These are phyloP conservation scores for Acanthamoeba polyphaga DNA, from an alignment of 208 protist genomes.

Conservation along the genomic window DNA sequence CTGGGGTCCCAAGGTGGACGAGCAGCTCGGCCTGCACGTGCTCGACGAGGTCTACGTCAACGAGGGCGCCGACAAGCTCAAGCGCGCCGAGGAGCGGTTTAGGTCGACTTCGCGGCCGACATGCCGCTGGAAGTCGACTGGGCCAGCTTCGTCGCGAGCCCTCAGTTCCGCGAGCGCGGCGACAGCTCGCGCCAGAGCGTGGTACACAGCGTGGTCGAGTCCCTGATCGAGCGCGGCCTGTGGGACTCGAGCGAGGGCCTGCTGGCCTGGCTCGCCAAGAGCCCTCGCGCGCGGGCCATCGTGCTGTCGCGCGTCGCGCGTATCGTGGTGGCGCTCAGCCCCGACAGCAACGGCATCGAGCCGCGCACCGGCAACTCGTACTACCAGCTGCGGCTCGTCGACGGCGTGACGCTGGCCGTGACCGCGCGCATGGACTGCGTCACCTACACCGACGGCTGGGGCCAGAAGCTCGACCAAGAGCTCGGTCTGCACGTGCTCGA, in stretches of 20 bases:
- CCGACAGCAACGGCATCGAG: neutral
- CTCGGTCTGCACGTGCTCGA: slow-evolving; percentile 46
- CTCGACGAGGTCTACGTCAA: slow-evolving; percentile 18
- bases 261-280: neutral
- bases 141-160: neutral
- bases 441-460: slow-evolving; percentile 8
- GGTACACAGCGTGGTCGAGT: neutral
- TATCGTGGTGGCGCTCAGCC: slow-evolving; percentile 22
- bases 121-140: neutral
- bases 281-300: neutral
- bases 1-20: slow-evolving; percentile 30
- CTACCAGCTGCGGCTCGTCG: neutral
- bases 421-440: slow-evolving; percentile 27
- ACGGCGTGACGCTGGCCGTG: neutral
- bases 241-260: neutral
- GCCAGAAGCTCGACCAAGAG: slow-evolving; percentile 26
- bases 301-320: neutral
- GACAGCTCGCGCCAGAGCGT: slow-evolving; percentile 6
- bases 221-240: neutral
- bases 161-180: neutral
- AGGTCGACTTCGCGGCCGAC: neutral
- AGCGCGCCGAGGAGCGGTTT: neutral
- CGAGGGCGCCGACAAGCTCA: neutral
- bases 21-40: slow-evolving; percentile 11
- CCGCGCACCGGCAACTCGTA: neutral